Evolutionary conservation across 441 rosid species (phyloP).

Genomic region (Biscutella laevigata): DNA sequence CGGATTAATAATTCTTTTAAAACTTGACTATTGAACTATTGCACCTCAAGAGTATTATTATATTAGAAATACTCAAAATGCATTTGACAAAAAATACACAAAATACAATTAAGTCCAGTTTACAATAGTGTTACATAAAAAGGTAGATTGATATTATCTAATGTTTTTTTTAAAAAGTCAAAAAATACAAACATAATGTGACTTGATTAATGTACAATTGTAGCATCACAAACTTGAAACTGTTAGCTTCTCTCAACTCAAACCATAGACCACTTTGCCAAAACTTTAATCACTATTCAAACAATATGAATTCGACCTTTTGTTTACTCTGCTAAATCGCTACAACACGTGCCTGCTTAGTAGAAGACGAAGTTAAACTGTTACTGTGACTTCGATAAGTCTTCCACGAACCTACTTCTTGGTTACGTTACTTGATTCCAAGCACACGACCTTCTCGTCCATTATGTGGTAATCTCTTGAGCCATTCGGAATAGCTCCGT

Average conservation of each 20-base stretch:
- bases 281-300: conserved; percentile 19
- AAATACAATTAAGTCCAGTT: no score
- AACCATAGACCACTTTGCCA: conserved; percentile 16
- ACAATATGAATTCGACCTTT: background rate
- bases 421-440: conserved; percentile 27
- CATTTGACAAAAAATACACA: no score
- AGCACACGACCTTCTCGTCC: conserved; percentile 21
- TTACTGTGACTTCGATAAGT: conserved; percentile 56
- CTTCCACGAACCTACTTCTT: conserved; percentile 87
- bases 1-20: no score
- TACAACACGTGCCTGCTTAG: conserved; percentile 3
- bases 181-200: no score
- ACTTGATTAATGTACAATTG: no score
- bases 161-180: no score
- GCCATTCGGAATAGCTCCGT: conserved; percentile 40
- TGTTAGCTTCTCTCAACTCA: conserved; percentile 20
- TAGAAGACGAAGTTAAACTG: conserved; percentile 1
- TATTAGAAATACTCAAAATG: no score
- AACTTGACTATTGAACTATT: no score
- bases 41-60: no score
- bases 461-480: conserved; percentile 13
- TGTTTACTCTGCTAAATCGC: conserved; percentile 2
- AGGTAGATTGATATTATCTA: no score
- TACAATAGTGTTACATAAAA: no score
- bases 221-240: conserved; percentile 11